Evolutionary conservation across 345 rosid species (phyloP), one percentile per base, ranked within the genome.

Genomic region (Limnanthes douglasii): DNA sequence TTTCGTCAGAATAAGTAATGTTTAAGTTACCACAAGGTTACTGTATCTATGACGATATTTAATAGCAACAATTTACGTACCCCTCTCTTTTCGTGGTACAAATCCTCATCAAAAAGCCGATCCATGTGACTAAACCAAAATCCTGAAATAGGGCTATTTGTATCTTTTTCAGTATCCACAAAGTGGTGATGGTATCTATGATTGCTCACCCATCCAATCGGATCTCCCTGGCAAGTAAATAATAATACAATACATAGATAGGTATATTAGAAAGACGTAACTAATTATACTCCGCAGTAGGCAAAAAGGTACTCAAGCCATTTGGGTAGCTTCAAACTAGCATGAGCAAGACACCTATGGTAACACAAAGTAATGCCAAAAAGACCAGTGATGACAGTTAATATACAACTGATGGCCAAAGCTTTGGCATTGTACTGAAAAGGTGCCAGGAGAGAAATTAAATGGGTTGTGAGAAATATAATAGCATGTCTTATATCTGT

Each of bases 131-230:
- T 82, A 37, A 73, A 75, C 94, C 88, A 78, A 49, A 86, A 86
- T 8, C 97, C 97, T 69, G 70, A 82, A 35, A 46, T 50, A 30
- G 97, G 97, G 53, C 94, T 81, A 48, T 81, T 94, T 11, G 94
- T 94, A 45, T 86, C 97, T 39, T 69, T 66, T n/a, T 70, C 79
- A 1, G 94, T 72, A 68, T 83, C 94, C 41, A 79, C 64, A 45
- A 72, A 75, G 49, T 75, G 75, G 51, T 86, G 97, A 39, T 86
- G 94, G 53, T 72, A 69, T 53, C 97, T 65, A 47, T 86, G 97
- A 8, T 75, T 73, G 57, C 97, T 81, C 21, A 78, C 94, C 94
- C 97, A 86, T 51, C 69, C 81, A 47, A 78, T 86, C 27, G 97
- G 97, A 35, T 65, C 51, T 18, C 52, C 69, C 63, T 54, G 23